These are phyloP conservation scores for Microsporum audouinii DNA, from an alignment of 2,329 filamentous ascomycete species.

Conservation along the genomic window DNA sequence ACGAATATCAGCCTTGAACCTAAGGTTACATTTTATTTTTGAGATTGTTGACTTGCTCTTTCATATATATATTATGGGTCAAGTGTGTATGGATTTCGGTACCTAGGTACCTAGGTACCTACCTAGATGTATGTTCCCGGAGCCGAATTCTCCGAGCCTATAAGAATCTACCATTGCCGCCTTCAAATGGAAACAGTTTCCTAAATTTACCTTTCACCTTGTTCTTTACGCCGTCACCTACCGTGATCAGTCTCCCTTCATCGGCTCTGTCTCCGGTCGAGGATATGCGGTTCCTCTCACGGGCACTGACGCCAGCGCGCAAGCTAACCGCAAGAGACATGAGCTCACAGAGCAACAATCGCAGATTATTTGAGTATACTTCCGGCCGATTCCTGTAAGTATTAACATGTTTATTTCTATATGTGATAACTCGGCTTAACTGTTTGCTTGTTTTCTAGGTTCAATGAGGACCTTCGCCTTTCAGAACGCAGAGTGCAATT, in stretches of 20 bases:
- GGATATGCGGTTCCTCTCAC: background rate
- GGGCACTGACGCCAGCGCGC: background rate
- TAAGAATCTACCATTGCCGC: no score
- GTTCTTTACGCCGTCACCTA: background rate
- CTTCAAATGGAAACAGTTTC: no score
- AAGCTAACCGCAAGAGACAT: background rate
- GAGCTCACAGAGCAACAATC: slow-evolving; percentile 21
- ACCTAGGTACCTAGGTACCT: no score
- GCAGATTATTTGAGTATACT: slow-evolving; percentile 14
- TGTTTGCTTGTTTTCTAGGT: background rate
- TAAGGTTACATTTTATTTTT: no score
- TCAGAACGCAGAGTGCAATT: slow-evolving; percentile 9
- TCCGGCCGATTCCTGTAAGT: slow-evolving; percentile 2
- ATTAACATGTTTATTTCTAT: background rate
- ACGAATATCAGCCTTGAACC: no score
- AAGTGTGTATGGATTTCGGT: no score
- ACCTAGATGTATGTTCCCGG: no score
- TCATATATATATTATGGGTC: no score
- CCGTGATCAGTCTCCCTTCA: background rate
- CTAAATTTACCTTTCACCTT: no score
- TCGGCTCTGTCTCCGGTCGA: background rate
- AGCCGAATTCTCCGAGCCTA: no score
- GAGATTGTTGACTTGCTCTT: no score
- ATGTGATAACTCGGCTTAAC: background rate
- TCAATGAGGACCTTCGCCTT: slow-evolving; percentile 12